Evolutionary conservation across 1,284 basidiomycete species (phyloP).

Genomic region (Rhodotorula sp.): DNA sequence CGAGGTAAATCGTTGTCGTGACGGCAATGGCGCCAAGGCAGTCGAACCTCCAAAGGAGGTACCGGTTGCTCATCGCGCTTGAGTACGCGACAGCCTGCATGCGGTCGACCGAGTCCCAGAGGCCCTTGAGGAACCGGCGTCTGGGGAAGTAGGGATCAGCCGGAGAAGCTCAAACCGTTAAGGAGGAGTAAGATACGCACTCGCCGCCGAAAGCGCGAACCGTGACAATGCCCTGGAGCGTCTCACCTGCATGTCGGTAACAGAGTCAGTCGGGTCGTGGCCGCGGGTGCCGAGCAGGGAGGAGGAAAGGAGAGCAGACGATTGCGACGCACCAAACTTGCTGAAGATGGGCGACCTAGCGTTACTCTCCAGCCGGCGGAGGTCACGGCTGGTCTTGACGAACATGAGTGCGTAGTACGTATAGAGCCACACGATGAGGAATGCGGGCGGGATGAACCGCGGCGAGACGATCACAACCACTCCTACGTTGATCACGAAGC

Average conservation of each 20-base stretch:
- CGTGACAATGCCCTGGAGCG: conserved; percentile 78
- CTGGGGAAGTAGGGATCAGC: neutral
- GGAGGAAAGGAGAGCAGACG: no score
- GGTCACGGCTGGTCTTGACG: conserved; percentile 57
- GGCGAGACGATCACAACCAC: conserved; percentile 81
- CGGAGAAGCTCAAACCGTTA: no score
- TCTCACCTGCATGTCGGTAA: conserved; percentile 63
- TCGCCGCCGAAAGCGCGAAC: conserved; percentile 81
- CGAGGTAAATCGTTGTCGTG: conserved; percentile 62
- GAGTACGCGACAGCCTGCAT: conserved; percentile 53
- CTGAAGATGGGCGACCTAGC: conserved; percentile 85
- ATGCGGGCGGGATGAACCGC: conserved; percentile 30
- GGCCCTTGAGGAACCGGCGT: conserved; percentile 25
- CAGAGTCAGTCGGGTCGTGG: no score
- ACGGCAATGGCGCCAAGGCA: conserved; percentile 71
- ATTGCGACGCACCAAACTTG: conserved; percentile 51
- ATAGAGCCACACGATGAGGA: conserved; percentile 37
- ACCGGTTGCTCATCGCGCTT: conserved; percentile 48
- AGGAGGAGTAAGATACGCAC: neutral
- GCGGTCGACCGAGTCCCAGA: conserved; percentile 65
- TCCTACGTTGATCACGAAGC: conserved; percentile 55
- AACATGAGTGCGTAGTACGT: conserved; percentile 38
- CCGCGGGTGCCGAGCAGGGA: no score
- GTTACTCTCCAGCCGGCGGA: conserved; percentile 83
- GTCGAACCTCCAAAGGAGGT: conserved; percentile 42